A percentile compares a stretch with the other conserved stretches of the same genome.
Conservation (phyloP, 768 basidiomycete genomes). For the Pleurotus ostreatus region DNA sequence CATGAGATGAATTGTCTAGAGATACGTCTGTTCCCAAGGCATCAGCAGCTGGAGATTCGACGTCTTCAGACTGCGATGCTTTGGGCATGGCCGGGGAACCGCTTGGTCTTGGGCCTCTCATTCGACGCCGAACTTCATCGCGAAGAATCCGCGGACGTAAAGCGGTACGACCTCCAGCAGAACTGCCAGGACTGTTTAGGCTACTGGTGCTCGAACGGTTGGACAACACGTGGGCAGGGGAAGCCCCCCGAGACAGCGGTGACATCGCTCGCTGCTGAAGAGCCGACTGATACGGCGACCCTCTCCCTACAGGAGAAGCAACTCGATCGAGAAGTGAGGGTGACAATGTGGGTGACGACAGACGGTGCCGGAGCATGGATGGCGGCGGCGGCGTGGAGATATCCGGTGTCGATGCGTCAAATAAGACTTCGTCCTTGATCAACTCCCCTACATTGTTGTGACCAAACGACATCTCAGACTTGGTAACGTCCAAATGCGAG, state of each 20-base stretch:
- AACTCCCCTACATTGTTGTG: neutral
- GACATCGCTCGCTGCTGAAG: constrained; percentile 7
- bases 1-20: too few species aligned
- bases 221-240: constrained; percentile 11
- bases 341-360: neutral
- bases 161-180: constrained; percentile 15
- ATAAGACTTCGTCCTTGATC: neutral
- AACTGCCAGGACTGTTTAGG: constrained; percentile 12
- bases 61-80: neutral
- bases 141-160: constrained; percentile 40
- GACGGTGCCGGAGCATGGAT: neutral
- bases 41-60: too few species aligned
- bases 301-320: constrained; percentile 11
- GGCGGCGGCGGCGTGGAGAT: constrained; percentile 4
- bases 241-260: constrained; percentile 9
- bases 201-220: neutral
- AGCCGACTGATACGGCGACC: constrained; percentile 2
- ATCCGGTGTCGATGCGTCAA: neutral
- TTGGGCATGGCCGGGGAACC: neutral
- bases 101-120: constrained; percentile 24
- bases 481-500: neutral
- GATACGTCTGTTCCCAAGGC: too few species aligned
- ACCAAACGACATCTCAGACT: neutral
- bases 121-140: constrained; percentile 48
- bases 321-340: neutral